These are phyloP conservation scores for Kodamaea fungicola DNA, from an alignment of 1,139 yeast genomes.

Conservation along the genomic window DNA sequence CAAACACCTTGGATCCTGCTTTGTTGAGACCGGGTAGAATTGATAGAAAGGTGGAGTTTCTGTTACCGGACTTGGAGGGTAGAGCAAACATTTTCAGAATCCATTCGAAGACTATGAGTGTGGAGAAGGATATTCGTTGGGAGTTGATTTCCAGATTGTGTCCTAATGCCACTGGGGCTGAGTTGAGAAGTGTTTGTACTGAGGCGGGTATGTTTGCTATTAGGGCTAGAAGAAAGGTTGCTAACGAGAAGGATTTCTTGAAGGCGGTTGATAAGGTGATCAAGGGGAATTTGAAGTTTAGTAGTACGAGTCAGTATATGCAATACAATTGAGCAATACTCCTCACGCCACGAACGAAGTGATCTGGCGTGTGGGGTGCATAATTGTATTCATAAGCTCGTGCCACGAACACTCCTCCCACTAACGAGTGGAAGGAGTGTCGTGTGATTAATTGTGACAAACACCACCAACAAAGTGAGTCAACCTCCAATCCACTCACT, in stretches of 20 bases:
- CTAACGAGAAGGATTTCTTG: slow-evolving; percentile 94
- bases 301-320: slow-evolving; percentile 96
- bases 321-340: slow-evolving; percentile 64
- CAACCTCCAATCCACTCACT: too few species aligned
- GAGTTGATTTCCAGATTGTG: slow-evolving; percentile 94
- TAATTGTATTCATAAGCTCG: too few species aligned
- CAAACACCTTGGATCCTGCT: slow-evolving; percentile 97
- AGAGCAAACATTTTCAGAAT: slow-evolving; percentile 96
- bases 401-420: too few species aligned
- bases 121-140: slow-evolving; percentile 97
- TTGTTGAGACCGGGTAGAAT: slow-evolving; percentile 96
- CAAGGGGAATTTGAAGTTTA: slow-evolving; percentile 96
- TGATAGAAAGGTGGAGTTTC: slow-evolving; percentile 96
- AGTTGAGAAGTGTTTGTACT: slow-evolving; percentile 46
- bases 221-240: slow-evolving; percentile 96
- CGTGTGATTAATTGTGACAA: too few species aligned
- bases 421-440: too few species aligned
- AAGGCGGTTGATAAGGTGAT: slow-evolving; percentile 98
- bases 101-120: slow-evolving; percentile 96
- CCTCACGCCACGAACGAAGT: too few species aligned
- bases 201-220: slow-evolving; percentile 91
- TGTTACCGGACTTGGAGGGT: slow-evolving; percentile 94
- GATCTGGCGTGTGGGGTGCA: too few species aligned
- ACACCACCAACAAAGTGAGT: too few species aligned
- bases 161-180: slow-evolving; percentile 99